phyloP scores from a whole-genome alignment of 164 flowering plant species.

The Chimonanthus praecox region DNA sequence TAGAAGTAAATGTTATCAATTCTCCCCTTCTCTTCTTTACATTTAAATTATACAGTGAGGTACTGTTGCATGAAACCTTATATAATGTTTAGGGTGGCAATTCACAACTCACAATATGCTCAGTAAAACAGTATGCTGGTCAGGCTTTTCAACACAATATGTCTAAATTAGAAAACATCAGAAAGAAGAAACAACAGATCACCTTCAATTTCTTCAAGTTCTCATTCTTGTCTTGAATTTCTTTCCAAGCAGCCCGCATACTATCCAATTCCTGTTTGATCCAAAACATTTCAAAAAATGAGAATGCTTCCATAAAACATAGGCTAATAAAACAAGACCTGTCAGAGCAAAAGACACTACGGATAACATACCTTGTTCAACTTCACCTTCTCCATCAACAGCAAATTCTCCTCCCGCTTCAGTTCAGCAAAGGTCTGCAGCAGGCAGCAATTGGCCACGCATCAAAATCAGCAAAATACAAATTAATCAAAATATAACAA shows the following conservation, averaged over 20 bases:
- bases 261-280: slow-evolving; percentile 35
- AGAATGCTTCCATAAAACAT: background rate
- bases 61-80: too few relatives aligned
- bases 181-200: background rate
- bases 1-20: too few relatives aligned
- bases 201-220: slow-evolving; percentile 60
- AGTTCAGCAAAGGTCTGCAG: slow-evolving; percentile 50
- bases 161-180: too few relatives aligned
- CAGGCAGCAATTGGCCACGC: background rate
- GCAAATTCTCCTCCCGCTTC: slow-evolving; percentile 41
- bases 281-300: background rate
- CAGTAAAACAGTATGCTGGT: too few relatives aligned
- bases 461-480: background rate
- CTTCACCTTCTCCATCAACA: slow-evolving; percentile 36
- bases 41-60: too few relatives aligned
- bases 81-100: too few relatives aligned
- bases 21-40: too few relatives aligned
- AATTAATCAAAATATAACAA: background rate
- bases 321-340: background rate
- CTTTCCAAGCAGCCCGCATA: slow-evolving; percentile 21
- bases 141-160: too few relatives aligned
- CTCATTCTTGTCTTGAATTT: slow-evolving; percentile 32
- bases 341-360: background rate
- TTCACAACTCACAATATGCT: too few relatives aligned
- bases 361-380: slow-evolving; percentile 31